phyloP scores from a whole-genome alignment of 2,329 filamentous ascomycete genomes.

The Colletotrichum endophyticum region DNA sequence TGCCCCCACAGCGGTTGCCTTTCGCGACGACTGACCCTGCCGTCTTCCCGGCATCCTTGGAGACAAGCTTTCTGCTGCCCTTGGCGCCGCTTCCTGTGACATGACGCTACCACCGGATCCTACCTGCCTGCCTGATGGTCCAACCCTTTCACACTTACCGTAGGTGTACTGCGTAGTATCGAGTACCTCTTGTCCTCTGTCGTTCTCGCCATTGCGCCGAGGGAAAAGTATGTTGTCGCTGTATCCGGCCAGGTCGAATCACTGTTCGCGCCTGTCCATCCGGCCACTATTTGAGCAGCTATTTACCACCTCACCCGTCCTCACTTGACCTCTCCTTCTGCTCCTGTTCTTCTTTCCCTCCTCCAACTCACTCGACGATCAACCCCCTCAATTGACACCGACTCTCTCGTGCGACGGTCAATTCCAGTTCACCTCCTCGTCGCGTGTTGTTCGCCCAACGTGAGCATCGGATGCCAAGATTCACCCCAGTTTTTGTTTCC shows the following conservation, averaged over 20 bases:
- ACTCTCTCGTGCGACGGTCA: not conserved
- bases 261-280: not conserved
- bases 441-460: slow-evolving; percentile 1
- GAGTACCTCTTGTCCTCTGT: not conserved
- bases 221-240: not conserved
- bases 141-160: not conserved
- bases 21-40: slow-evolving; percentile 7
- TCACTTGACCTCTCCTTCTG: not conserved
- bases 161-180: not conserved
- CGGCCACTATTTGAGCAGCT: not conserved
- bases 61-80: slow-evolving; percentile 20
- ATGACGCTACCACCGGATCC: slow-evolving; percentile 1
- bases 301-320: slow-evolving; percentile 8
- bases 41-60: slow-evolving; percentile 20
- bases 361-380: slow-evolving; percentile 8
- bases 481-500: slow-evolving; percentile 3
- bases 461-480: not conserved
- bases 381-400: not conserved
- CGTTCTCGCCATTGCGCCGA: not conserved
- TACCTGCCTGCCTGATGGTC: not conserved
- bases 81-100: slow-evolving; percentile 14
- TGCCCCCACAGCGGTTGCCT: slow-evolving; percentile 1
- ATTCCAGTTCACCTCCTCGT: not conserved
- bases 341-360: not conserved
- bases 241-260: not conserved